These are phyloP conservation scores for Protomyces inouyei DNA, from an alignment of 1,139 yeast species.

Conservation along the genomic window DNA sequence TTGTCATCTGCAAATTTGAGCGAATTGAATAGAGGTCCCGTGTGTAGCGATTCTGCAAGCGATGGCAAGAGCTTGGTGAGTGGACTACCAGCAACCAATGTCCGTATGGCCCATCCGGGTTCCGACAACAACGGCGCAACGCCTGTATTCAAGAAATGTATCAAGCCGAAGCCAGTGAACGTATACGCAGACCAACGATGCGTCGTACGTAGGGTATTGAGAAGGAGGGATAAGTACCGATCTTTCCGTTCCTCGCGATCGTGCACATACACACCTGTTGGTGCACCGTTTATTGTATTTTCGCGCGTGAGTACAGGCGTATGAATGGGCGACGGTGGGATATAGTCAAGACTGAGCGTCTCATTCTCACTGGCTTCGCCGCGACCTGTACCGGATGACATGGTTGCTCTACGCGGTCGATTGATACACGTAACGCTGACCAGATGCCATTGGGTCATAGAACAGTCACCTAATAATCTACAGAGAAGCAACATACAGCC, in stretches of 20 bases:
- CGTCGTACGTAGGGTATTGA: conserved; percentile 12
- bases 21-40: background rate
- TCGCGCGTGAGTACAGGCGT: background rate
- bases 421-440: no score
- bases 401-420: background rate
- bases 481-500: background rate
- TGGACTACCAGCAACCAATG: background rate
- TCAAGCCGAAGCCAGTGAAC: conserved; percentile 12
- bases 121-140: conserved; percentile 17
- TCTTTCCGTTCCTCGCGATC: background rate
- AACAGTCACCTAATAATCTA: no score
- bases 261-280: background rate
- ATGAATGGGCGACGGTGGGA: background rate
- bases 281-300: background rate
- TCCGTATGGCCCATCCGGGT: background rate
- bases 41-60: background rate
- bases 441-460: no score
- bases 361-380: background rate
- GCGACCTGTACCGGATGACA: background rate
- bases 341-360: background rate
- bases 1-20: conserved; percentile 21
- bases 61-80: background rate
- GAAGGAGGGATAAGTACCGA: background rate
- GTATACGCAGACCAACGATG: conserved; percentile 21
- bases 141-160: conserved; percentile 23